Evolutionary conservation across 306 rosid species (phyloP).

Genomic region (Datisca glomerata): DNA sequence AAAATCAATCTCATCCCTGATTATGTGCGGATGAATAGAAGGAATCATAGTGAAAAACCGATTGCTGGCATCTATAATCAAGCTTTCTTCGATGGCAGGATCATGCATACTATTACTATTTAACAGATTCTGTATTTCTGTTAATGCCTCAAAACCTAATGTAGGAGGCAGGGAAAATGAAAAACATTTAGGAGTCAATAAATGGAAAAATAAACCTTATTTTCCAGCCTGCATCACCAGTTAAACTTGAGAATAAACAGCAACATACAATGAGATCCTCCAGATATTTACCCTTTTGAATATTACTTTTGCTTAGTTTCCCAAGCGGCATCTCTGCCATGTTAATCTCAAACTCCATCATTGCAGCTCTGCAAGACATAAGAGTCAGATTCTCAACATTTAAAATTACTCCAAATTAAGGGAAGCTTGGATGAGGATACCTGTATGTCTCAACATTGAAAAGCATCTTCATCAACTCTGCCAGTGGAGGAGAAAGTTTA

Average conservation of each 20-base stretch:
- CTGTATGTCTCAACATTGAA: slow-evolving; percentile 96
- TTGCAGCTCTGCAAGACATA: slow-evolving; percentile 70
- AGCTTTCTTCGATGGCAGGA: slow-evolving; percentile 60
- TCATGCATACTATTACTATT: slow-evolving; percentile 19
- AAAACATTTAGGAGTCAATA: not conserved
- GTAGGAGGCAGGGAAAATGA: slow-evolving; percentile 11
- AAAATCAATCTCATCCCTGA: slow-evolving; percentile 76
- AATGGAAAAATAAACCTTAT: too few species aligned
- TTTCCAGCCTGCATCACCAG: not conserved
- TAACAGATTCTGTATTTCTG: slow-evolving; percentile 82
- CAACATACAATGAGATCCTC: not conserved
- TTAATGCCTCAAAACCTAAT: slow-evolving; percentile 92
- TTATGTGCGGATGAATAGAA: slow-evolving; percentile 82
- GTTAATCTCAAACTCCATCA: slow-evolving; percentile 98
- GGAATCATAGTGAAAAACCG: slow-evolving; percentile 92
- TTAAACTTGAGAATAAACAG: not conserved
- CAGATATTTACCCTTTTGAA: slow-evolving; percentile 58
- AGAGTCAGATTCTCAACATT: slow-evolving; percentile 22
- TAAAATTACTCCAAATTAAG: slow-evolving; percentile 9
- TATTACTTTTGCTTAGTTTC: slow-evolving; percentile 79
- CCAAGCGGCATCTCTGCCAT: slow-evolving; percentile 99
- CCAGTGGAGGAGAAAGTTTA: slow-evolving; percentile 56
- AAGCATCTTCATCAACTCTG: slow-evolving; percentile 83
- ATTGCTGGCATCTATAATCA: slow-evolving; percentile 94
- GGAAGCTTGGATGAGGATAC: slow-evolving; percentile 23